Conservation (phyloP, 2,329 filamentous ascomycete genomes). For the Pseudocercospora musae region DNA sequence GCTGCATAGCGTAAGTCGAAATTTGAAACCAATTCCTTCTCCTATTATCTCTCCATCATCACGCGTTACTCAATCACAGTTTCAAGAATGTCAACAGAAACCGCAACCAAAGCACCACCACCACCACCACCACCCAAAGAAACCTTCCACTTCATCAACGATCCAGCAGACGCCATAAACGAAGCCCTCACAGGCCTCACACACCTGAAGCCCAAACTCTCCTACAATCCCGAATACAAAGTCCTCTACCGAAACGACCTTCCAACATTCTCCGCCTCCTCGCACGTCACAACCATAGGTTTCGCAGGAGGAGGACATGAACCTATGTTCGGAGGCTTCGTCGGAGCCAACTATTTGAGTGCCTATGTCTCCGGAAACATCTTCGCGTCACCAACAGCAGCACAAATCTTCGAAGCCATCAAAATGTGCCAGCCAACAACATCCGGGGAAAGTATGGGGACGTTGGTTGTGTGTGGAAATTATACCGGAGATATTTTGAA, state of each 20-base stretch:
- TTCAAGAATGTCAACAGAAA: conserved; percentile 26
- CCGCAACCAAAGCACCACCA: conserved; percentile 19
- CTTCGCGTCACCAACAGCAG: conserved; percentile 62
- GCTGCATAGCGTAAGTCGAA: neutral
- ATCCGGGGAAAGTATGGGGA: conserved; percentile 43
- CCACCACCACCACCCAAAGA: conserved; percentile 28
- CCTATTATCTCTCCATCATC: neutral
- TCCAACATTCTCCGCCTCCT: conserved; percentile 27
- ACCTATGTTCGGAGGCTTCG: conserved; percentile 63
- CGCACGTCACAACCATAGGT: conserved; percentile 37
- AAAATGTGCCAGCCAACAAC: conserved; percentile 52
- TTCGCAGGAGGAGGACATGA: conserved; percentile 46
- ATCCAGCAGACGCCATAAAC: conserved; percentile 35
- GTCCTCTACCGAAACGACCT: conserved; percentile 37
- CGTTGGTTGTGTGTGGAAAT: conserved; percentile 62
- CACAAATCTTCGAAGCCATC: conserved; percentile 60
- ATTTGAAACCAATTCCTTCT: neutral
- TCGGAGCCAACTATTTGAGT: conserved; percentile 59
- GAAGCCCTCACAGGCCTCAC: conserved; percentile 37
- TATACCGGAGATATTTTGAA: conserved; percentile 64
- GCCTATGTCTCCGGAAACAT: conserved; percentile 61
- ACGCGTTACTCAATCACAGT: neutral
- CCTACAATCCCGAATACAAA: conserved; percentile 37
- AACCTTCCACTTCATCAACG: conserved; percentile 40
- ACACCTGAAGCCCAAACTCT: conserved; percentile 34